These are phyloP conservation scores for Entomortierella lignicola DNA, from an alignment of 192 early-diverging fungal genomes.

Conservation along the genomic window DNA sequence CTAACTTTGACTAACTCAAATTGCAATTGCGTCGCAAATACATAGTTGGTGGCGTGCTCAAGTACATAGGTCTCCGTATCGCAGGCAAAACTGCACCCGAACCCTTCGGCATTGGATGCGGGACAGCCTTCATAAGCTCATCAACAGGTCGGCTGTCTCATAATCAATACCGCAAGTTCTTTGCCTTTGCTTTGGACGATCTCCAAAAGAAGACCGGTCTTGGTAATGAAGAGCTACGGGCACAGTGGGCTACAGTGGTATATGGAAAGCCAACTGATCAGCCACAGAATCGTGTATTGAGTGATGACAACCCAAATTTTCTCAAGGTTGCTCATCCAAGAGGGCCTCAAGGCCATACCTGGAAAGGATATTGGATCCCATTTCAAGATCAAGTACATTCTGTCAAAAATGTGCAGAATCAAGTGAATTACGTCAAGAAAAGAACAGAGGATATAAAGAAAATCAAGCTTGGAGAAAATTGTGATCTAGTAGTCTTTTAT, in stretches of 20 bases:
- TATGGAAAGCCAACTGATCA: conserved; percentile 1
- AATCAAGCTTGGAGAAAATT: conserved; percentile 4
- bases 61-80: background rate
- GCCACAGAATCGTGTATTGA: background rate
- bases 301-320: background rate
- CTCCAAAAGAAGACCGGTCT: background rate
- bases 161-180: background rate
- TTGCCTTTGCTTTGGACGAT: background rate
- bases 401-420: background rate
- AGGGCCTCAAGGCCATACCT: conserved; percentile 10
- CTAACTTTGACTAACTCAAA: too few species aligned
- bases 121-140: background rate
- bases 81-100: background rate
- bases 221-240: background rate
- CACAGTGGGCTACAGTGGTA: background rate
- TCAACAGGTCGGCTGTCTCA: background rate
- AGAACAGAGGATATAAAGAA: background rate
- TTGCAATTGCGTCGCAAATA: background rate
- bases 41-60: background rate
- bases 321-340: background rate
- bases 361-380: conserved; percentile 42
- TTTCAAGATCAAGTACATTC: conserved; percentile 24
- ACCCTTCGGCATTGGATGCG: background rate
- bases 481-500: conserved; percentile 24
- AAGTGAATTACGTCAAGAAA: background rate